phyloP scores from a whole-genome alignment of 2,329 filamentous ascomycete species.

The Xylaria sp. region DNA sequence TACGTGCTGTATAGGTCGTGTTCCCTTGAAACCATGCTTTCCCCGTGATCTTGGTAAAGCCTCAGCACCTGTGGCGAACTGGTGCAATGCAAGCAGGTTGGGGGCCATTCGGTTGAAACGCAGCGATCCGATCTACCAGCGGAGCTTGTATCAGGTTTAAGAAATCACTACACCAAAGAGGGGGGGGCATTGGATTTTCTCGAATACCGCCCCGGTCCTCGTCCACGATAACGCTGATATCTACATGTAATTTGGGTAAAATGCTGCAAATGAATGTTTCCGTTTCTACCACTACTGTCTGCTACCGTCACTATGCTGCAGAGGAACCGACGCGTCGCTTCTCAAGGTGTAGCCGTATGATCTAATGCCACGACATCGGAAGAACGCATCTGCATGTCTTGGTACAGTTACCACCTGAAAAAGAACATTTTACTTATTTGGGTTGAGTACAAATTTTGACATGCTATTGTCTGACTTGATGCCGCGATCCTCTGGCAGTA shows the following conservation, averaged over 20 bases:
- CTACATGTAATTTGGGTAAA: background rate
- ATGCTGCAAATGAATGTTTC: background rate
- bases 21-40: constrained; percentile 26
- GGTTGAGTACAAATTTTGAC: constrained; percentile 26
- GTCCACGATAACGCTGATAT: background rate
- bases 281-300: background rate
- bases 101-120: constrained; percentile 4
- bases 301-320: constrained; percentile 23
- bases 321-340: constrained; percentile 36
- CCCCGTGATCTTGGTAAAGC: constrained; percentile 8
- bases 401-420: constrained; percentile 30
- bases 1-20: constrained; percentile 17
- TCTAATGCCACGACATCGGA: constrained; percentile 38
- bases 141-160: constrained; percentile 5
- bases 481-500: background rate
- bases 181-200: background rate
- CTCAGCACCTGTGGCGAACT: constrained; percentile 1
- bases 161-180: constrained; percentile 9
- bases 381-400: constrained; percentile 42
- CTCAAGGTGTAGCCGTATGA: constrained; percentile 33
- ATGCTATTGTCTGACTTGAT: constrained; percentile 14
- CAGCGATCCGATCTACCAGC: background rate
- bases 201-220: background rate
- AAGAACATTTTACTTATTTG: constrained; percentile 35
- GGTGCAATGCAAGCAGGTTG: constrained; percentile 10